phyloP scores from a whole-genome alignment of 345 rosid species.

The Draba incana region DNA sequence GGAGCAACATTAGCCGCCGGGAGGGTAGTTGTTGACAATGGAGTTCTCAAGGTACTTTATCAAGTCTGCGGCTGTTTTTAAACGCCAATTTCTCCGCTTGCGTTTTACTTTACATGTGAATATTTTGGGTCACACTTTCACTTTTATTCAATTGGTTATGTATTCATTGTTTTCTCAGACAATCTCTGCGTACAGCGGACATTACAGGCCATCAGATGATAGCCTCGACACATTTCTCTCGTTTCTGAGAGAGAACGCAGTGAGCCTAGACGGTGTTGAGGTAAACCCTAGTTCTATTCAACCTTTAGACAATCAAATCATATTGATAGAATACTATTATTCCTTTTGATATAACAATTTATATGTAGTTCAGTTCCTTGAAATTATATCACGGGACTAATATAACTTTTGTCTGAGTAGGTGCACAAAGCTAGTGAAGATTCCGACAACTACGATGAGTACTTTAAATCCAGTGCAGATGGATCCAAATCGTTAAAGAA shows the following conservation, averaged over 20 bases:
- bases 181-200: slow-evolving; percentile 91
- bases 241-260: slow-evolving; percentile 69
- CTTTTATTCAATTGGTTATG: not conserved
- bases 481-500: slow-evolving; percentile 38
- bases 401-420: slow-evolving; percentile 40
- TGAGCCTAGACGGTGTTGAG: slow-evolving; percentile 67
- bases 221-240: slow-evolving; percentile 62
- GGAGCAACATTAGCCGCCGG: slow-evolving; percentile 95
- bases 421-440: slow-evolving; percentile 66
- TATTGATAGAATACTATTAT: too few relatives aligned
- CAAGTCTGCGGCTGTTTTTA: not conserved
- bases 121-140: not conserved
- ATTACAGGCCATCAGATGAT: slow-evolving; percentile 82
- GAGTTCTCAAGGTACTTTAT: slow-evolving; percentile 69
- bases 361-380: not conserved
- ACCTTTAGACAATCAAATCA: not conserved
- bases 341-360: too few relatives aligned
- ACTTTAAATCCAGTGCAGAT: slow-evolving; percentile 35
- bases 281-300: slow-evolving; percentile 44
- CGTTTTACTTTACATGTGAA: not conserved
- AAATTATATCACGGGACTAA: not conserved
- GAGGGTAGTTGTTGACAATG: slow-evolving; percentile 67
- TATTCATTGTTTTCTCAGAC: slow-evolving; percentile 53
- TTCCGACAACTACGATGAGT: slow-evolving; percentile 55
- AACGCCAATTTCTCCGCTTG: not conserved